Percentiles rank a stretch among this genome's conserved stretches.
These are phyloP conservation scores for Aspergillus sparsus DNA, from an alignment of 495 filamentous ascomycete genomes.

Conservation along the genomic window DNA sequence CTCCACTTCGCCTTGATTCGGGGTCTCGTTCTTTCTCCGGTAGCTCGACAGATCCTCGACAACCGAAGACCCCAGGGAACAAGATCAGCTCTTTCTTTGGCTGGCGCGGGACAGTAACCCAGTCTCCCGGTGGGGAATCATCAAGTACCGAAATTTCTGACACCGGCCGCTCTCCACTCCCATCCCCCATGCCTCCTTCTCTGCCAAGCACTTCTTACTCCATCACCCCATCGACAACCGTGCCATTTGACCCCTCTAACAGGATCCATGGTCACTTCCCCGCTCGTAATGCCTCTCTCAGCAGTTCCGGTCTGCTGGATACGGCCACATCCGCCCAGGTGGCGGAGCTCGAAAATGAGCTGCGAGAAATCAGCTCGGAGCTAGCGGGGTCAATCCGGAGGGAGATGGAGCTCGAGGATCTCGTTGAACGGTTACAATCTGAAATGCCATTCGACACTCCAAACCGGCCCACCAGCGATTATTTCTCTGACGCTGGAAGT, in stretches of 20 bases:
- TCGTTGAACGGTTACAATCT: constrained; percentile 81
- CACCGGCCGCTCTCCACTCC: constrained; percentile 56
- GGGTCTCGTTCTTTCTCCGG: constrained; percentile 36
- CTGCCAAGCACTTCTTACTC: constrained; percentile 44
- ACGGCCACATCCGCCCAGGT: constrained; percentile 54
- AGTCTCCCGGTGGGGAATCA: constrained; percentile 58
- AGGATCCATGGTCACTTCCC: constrained; percentile 45
- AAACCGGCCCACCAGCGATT: constrained; percentile 87
- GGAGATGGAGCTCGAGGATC: constrained; percentile 95
- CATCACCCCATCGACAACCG: constrained; percentile 33
- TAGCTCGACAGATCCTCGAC: constrained; percentile 32
- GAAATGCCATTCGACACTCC: constrained; percentile 55
- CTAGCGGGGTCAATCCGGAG: constrained; percentile 87
- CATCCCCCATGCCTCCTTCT: constrained; percentile 57
- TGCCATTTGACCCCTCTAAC: constrained; percentile 43
- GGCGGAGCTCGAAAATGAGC: constrained; percentile 84
- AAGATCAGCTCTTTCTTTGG: constrained; percentile 71
- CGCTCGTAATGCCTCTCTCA: constrained; percentile 37
- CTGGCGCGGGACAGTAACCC: constrained; percentile 55
- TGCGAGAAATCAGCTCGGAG: constrained; percentile 89
- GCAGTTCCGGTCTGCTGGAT: constrained; percentile 43
- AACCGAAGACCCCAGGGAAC: constrained; percentile 61
- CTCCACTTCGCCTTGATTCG: constrained; percentile 44
- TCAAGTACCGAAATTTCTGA: constrained; percentile 68
- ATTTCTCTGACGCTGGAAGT: constrained; percentile 94